phyloP scores from a whole-genome alignment of 2,329 filamentous ascomycete genomes.

The Colletotrichum sp. region DNA sequence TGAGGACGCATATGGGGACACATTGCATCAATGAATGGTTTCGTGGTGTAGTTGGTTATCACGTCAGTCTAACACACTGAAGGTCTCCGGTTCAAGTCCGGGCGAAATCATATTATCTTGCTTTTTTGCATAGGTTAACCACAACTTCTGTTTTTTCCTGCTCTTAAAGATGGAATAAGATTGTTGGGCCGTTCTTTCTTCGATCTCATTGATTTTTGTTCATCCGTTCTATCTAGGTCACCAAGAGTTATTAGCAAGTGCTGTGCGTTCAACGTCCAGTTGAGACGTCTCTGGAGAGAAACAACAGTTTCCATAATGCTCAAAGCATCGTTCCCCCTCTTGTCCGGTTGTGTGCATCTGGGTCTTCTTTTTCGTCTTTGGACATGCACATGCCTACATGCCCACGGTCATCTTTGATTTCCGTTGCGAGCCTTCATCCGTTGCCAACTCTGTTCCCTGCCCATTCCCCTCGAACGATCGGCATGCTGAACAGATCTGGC shows the following conservation, averaged over 20 bases:
- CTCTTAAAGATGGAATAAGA: neutral
- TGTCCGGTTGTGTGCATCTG: neutral
- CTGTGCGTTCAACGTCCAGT: neutral
- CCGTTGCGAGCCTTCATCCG: neutral
- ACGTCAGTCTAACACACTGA: conserved; percentile 50
- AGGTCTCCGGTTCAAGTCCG: conserved; percentile 22
- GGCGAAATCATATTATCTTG: neutral
- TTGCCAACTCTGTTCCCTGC: neutral
- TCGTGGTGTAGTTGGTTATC: conserved; percentile 50
- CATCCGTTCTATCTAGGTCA: neutral
- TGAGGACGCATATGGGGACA: rapidly evolving
- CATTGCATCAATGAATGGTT: neutral
- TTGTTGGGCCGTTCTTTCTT: neutral
- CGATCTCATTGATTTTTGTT: neutral
- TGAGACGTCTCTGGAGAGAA: neutral
- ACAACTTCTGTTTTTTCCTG: neutral
- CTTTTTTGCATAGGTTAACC: neutral
- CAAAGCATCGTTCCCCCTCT: neutral
- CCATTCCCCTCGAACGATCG: neutral
- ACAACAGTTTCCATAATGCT: neutral
- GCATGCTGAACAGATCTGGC: neutral
- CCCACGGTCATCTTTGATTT: neutral
- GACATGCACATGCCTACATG: neutral
- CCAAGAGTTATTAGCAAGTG: neutral
- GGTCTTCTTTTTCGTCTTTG: neutral